Evolutionary conservation across 352 stramenopile genomes (phyloP).

Genomic region (Globisporangium canariense): DNA sequence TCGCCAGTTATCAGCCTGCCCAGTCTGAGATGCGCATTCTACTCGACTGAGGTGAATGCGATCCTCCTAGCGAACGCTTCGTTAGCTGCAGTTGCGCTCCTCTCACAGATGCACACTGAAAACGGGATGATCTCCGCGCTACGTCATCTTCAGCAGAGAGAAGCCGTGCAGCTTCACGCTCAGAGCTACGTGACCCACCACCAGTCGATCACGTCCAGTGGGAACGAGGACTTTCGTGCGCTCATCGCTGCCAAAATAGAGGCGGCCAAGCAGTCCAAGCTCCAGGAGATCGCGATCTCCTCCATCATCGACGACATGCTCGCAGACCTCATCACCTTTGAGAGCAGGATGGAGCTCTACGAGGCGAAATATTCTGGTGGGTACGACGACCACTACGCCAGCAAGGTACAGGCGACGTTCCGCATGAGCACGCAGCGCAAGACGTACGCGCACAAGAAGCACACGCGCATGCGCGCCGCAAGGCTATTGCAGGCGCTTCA

Average conservation of each 20-base stretch:
- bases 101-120: slow-evolving; percentile 48
- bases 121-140: slow-evolving; percentile 32
- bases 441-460: slow-evolving; percentile 40
- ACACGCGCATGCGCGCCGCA: slow-evolving; percentile 46
- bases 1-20: neutral
- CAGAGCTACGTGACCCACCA: slow-evolving; percentile 29
- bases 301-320: slow-evolving; percentile 67
- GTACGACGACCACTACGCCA: slow-evolving; percentile 64
- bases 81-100: slow-evolving; percentile 34
- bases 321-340: slow-evolving; percentile 41
- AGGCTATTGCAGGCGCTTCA: slow-evolving; percentile 68
- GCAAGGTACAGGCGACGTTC: slow-evolving; percentile 64
- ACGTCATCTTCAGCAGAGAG: slow-evolving; percentile 38
- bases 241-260: slow-evolving; percentile 28
- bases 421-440: slow-evolving; percentile 69
- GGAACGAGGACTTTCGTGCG: slow-evolving; percentile 19
- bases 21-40: slow-evolving; percentile 7
- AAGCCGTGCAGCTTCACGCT: slow-evolving; percentile 42
- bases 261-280: slow-evolving; percentile 32
- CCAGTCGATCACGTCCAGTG: slow-evolving; percentile 14
- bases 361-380: slow-evolving; percentile 53
- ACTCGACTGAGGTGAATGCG: slow-evolving; percentile 19
- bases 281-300: slow-evolving; percentile 46
- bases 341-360: slow-evolving; percentile 55
- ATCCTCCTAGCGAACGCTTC: slow-evolving; percentile 25